Evolutionary conservation across 371 early-diverging fungal genomes (phyloP).

Genomic region (Capillidium rhysosporum): DNA sequence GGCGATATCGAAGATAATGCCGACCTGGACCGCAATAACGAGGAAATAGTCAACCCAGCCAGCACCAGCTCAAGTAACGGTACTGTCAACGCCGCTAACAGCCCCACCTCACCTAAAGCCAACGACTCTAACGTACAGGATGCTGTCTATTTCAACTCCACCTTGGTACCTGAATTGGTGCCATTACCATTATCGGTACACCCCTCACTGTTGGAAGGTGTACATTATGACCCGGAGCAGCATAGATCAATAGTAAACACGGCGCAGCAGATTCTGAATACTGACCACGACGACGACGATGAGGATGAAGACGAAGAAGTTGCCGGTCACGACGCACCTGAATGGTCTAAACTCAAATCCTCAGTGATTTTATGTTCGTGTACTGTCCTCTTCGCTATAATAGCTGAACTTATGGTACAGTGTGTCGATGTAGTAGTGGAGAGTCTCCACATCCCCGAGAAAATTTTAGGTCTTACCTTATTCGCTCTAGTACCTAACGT

Average conservation of each 20-base stretch:
- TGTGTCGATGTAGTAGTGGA: constrained; percentile 53
- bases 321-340: constrained; percentile 80
- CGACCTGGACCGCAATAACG: not conserved
- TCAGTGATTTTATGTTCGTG: constrained; percentile 57
- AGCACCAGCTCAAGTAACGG: not conserved
- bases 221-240: not conserved
- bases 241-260: not conserved
- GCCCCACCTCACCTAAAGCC: not conserved
- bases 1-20: not conserved
- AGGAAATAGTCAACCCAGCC: not conserved
- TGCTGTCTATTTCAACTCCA: not conserved
- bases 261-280: constrained; percentile 7
- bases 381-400: constrained; percentile 66
- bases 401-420: constrained; percentile 67
- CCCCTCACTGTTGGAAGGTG: not conserved
- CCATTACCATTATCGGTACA: not conserved
- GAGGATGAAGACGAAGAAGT: constrained; percentile 35
- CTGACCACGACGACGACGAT: constrained; percentile 21
- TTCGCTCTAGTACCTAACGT: constrained; percentile 89
- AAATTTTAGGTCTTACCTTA: constrained; percentile 75
- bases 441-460: constrained; percentile 46
- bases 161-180: not conserved
- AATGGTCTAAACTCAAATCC: constrained; percentile 72
- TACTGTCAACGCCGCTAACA: not conserved
- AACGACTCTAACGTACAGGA: not conserved